Percentiles rank a stretch among this genome's conserved stretches.
These are phyloP conservation scores for Huntiella savannae DNA, from an alignment of 2,329 filamentous ascomycete species.

Conservation along the genomic window DNA sequence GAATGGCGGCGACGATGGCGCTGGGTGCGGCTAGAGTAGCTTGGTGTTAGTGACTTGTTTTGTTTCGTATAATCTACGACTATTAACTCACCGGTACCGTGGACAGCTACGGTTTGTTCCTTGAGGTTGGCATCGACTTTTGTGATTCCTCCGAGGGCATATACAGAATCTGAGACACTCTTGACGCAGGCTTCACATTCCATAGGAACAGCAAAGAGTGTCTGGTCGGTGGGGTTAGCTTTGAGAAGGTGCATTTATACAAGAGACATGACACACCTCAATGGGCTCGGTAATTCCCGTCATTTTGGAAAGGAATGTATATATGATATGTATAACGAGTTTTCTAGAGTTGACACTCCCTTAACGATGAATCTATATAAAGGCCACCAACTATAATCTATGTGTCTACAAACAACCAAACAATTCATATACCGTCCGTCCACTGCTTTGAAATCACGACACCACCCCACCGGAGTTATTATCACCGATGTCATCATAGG, in stretches of 20 bases:
- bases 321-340: neutral
- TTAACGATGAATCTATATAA: no score
- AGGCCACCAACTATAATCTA: no score
- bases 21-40: slow-evolving; percentile 51
- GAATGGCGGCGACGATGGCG: slow-evolving; percentile 71
- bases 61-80: neutral
- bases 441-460: no score
- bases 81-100: slow-evolving; percentile 49
- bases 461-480: no score
- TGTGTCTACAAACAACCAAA: no score
- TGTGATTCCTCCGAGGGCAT: slow-evolving; percentile 58
- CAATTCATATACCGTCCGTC: no score
- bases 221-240: slow-evolving; percentile 30
- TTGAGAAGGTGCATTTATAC: neutral
- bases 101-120: slow-evolving; percentile 65
- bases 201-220: slow-evolving; percentile 85
- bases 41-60: no score
- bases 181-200: slow-evolving; percentile 80
- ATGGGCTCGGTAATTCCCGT: slow-evolving; percentile 14
- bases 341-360: no score
- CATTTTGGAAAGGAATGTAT: slow-evolving; percentile 12
- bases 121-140: slow-evolving; percentile 68
- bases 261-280: slow-evolving; percentile 12
- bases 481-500: neutral
- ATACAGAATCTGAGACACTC: slow-evolving; percentile 61